phyloP scores from a whole-genome alignment of 1,139 yeast species.

The Debaryomyces coudertii region DNA sequence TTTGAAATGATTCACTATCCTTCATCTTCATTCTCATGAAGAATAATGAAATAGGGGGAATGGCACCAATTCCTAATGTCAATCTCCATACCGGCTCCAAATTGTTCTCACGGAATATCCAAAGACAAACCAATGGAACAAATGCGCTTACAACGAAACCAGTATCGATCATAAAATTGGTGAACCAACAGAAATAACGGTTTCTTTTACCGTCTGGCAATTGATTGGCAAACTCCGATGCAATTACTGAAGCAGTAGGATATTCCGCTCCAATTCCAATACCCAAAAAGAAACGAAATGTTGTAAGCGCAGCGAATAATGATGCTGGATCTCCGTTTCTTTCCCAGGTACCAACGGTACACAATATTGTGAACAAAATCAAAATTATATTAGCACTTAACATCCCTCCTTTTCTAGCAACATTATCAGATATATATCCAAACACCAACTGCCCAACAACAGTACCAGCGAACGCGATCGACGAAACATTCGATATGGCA shows the following conservation, averaged over 20 bases:
- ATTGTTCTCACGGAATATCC: constrained; percentile 76
- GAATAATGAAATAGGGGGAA: constrained; percentile 80
- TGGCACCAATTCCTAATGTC: constrained; percentile 90
- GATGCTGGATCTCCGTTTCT: constrained; percentile 64
- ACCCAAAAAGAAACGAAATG: constrained; percentile 85
- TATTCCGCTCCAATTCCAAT: constrained; percentile 88
- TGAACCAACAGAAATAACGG: constrained; percentile 86
- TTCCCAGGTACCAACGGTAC: constrained; percentile 87
- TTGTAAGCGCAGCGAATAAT: constrained; percentile 78
- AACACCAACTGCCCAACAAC: constrained; percentile 83
- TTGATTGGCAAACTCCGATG: constrained; percentile 85
- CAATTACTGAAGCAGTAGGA: constrained; percentile 91
- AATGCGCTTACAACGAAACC: constrained; percentile 87
- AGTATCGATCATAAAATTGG: constrained; percentile 82
- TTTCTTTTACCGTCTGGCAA: constrained; percentile 83
- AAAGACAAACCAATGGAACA: constrained; percentile 81
- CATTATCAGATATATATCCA: constrained; percentile 78
- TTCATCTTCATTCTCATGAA: constrained; percentile 73
- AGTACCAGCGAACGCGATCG: constrained; percentile 92
- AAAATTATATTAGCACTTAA: constrained; percentile 70
- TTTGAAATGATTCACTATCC: constrained; percentile 72
- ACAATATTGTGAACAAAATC: constrained; percentile 72
- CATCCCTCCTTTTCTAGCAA: constrained; percentile 83
- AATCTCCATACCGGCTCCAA: constrained; percentile 88
- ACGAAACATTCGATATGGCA: constrained; percentile 77